Percentiles rank a stretch among this genome's conserved stretches.
phyloP scores from a whole-genome alignment of 2,329 filamentous ascomycete genomes.

The Monosporascus cannonballus region DNA sequence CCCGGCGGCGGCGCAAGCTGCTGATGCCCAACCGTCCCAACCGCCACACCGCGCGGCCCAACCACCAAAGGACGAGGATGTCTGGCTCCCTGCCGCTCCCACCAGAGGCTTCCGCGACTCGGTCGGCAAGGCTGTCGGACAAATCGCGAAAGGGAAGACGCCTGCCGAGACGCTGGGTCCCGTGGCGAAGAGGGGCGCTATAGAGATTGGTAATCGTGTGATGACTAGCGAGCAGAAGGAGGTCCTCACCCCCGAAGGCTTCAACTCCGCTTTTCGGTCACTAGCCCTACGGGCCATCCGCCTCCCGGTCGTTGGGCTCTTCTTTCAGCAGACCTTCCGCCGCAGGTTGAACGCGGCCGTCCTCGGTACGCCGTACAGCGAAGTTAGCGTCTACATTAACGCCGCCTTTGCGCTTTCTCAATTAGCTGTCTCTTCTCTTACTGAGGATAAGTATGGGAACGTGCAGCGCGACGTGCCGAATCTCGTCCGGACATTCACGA shows the following conservation, averaged over 20 bases:
- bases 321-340: conserved; percentile 66
- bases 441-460: conserved; percentile 77
- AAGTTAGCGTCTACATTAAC: conserved; percentile 62
- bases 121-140: conserved; percentile 39
- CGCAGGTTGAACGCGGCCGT: conserved; percentile 61
- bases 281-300: conserved; percentile 40
- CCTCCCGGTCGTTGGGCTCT: conserved; percentile 51
- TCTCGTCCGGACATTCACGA: conserved; percentile 68
- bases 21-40: conserved; percentile 9
- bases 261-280: conserved; percentile 42
- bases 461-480: conserved; percentile 75
- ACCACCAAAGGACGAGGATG: conserved; percentile 39
- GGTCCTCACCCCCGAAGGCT: conserved; percentile 41
- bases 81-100: conserved; percentile 34
- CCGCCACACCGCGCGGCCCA: conserved; percentile 30
- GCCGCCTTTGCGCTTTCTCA: conserved; percentile 64
- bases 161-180: conserved; percentile 44
- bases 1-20: conserved; percentile 21
- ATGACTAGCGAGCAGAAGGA: conserved; percentile 50
- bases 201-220: conserved; percentile 40
- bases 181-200: conserved; percentile 43
- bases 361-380: conserved; percentile 67
- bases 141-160: conserved; percentile 38
- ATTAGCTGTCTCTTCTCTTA: conserved; percentile 66
- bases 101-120: conserved; percentile 35